A percentile compares a stretch with the other conserved stretches of the same genome.
These are phyloP conservation scores for Lindgomyces ingoldianus DNA, from an alignment of 495 filamentous ascomycete species.

Conservation along the genomic window DNA sequence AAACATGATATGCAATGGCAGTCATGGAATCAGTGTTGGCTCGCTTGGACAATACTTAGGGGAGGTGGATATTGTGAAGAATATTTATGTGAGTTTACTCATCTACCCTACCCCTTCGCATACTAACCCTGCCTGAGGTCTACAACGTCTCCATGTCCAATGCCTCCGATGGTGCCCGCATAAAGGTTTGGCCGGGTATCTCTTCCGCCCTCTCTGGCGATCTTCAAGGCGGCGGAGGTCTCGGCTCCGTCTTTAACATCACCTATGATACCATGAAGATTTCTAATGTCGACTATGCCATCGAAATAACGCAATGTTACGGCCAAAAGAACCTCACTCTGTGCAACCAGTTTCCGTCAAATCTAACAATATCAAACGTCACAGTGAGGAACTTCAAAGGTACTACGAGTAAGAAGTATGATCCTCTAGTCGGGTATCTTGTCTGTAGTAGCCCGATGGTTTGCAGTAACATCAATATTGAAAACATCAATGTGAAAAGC, in stretches of 20 bases:
- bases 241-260: slow-evolving; percentile 55
- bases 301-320: slow-evolving; percentile 68
- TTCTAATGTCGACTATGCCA: slow-evolving; percentile 63
- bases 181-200: slow-evolving; percentile 69
- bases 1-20: slow-evolving; percentile 69
- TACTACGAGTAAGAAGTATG: slow-evolving; percentile 54
- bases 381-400: slow-evolving; percentile 45
- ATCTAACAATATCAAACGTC: slow-evolving; percentile 57
- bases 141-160: slow-evolving; percentile 69
- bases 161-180: slow-evolving; percentile 65
- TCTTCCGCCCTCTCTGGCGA: slow-evolving; percentile 51
- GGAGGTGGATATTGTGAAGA: slow-evolving; percentile 65
- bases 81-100: slow-evolving; percentile 50
- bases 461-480: slow-evolving; percentile 53
- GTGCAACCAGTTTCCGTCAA: slow-evolving; percentile 60
- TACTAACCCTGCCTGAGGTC: slow-evolving; percentile 42
- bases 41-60: slow-evolving; percentile 67
- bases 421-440: slow-evolving; percentile 54
- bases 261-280: slow-evolving; percentile 59
- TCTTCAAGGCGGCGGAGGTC: slow-evolving; percentile 63
- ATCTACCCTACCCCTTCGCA: neutral
- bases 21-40: slow-evolving; percentile 72
- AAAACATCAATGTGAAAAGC: slow-evolving; percentile 53
- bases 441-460: slow-evolving; percentile 59
- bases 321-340: slow-evolving; percentile 63